Evolutionary conservation across 2,329 filamentous ascomycete genomes (phyloP).

Genomic region (Penicillium hordei): DNA sequence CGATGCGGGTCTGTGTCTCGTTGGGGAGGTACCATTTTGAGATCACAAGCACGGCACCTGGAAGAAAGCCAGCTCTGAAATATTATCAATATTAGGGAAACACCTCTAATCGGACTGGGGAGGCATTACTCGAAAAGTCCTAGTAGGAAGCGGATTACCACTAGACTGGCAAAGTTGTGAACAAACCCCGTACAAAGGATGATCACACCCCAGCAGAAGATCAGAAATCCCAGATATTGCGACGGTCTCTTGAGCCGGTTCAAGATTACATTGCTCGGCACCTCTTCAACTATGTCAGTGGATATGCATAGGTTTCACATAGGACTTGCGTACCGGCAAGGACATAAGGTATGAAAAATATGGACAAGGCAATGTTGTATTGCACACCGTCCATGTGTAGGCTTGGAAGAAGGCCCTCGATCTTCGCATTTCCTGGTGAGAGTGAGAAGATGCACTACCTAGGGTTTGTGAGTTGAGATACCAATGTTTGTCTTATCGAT

Average conservation of each 20-base stretch:
- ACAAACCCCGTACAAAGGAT: constrained; percentile 22
- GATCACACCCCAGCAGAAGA: constrained; percentile 26
- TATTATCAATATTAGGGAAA: background rate
- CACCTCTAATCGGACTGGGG: background rate
- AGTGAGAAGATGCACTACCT: background rate
- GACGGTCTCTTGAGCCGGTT: constrained; percentile 41
- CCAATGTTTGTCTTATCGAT: constrained; percentile 23
- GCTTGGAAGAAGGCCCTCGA: constrained; percentile 55
- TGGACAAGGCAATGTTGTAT: constrained; percentile 71
- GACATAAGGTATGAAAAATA: constrained; percentile 80
- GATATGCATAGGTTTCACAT: constrained; percentile 69
- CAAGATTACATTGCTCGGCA: constrained; percentile 25
- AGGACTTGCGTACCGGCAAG: constrained; percentile 66
- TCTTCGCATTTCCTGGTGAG: constrained; percentile 54
- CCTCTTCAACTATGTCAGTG: constrained; percentile 57
- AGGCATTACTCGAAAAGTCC: constrained; percentile 27
- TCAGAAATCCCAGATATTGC: constrained; percentile 43
- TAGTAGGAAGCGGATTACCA: constrained; percentile 16
- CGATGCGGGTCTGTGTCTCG: constrained; percentile 71
- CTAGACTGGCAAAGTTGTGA: constrained; percentile 15
- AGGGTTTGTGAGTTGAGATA: background rate
- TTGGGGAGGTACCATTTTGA: constrained; percentile 75
- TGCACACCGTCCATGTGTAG: constrained; percentile 60
- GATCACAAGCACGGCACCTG: constrained; percentile 72
- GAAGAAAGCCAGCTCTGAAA: constrained; percentile 51